Base-by-base conservation (phyloP, 108 stramenopile genomes). In the Skeletonema marinoi region DNA sequence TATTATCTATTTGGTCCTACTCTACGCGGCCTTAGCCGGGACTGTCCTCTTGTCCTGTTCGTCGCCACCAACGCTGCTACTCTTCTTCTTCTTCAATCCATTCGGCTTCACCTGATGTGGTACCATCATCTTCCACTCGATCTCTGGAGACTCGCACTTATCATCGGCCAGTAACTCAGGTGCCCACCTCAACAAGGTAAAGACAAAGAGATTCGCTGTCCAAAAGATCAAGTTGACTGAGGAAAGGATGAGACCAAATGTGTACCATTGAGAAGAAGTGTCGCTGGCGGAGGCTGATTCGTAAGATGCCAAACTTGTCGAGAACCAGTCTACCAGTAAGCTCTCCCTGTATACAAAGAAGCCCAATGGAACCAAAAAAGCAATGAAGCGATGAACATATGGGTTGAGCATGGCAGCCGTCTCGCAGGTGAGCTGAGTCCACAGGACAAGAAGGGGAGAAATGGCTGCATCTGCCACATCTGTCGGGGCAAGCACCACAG, bases 331-430 rank as follows among this genome's bases (percentile, higher is more conserved):
- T 25, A 32, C 12, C 12, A 61, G 19, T 3, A 71, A 17, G 41
- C 56, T 60, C n/a, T 35, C 19, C 12, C 70, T 39, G 33, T 71
- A 71, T n/a, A 71, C 51, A 38, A 29, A 56, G 60, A 71, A 71
- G n/a, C 70, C 70, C n/a, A 71, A 6, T 31, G 59, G 36, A 36
- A 61, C 6, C 70, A 71, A 29, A n/a, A 71, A 36, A 7, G 51
- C 32, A 51, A 58, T 58, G 70, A 36, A 60, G 3, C 70, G 70
- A 59, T 71, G 54, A 17, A 33, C 39, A 32, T 71, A 59, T 6
- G 69, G 48, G 35, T 70, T 70, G n/a, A 58, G 54, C 54, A 59
- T 71, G 6, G 70, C 32, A 33, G 36, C 50, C 51, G 70, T 54
- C 16, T 71, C 70, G 14, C 70, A 19, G 29, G 32, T 71, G 32